These are phyloP conservation scores for Hydnomerulius pinastri DNA, from an alignment of 768 basidiomycete genomes.

Conservation along the genomic window DNA sequence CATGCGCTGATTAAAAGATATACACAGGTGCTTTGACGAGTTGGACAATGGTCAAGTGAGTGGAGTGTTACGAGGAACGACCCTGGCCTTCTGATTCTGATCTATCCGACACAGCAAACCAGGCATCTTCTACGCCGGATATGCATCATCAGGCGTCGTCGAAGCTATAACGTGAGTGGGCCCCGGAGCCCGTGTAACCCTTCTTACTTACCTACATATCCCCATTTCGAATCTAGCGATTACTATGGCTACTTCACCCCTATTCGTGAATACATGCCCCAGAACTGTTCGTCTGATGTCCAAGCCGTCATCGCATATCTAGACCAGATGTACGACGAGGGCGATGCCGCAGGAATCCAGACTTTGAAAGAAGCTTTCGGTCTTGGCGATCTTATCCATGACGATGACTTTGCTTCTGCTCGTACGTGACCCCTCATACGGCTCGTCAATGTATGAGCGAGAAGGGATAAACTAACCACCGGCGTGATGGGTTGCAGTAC, in stretches of 20 bases:
- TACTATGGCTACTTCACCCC: slow-evolving; percentile 64
- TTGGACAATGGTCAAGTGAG: slow-evolving; percentile 71
- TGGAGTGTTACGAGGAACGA: neutral
- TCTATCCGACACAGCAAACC: slow-evolving; percentile 35
- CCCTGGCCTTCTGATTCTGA: neutral
- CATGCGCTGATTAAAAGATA: neutral
- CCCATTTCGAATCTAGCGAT: slow-evolving; percentile 12
- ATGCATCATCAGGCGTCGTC: slow-evolving; percentile 49
- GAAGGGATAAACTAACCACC: slow-evolving; percentile 30
- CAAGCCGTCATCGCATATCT: slow-evolving; percentile 62
- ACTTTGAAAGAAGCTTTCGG: slow-evolving; percentile 60
- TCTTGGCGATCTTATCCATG: slow-evolving; percentile 53
- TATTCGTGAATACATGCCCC: slow-evolving; percentile 64
- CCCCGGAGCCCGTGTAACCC: neutral
- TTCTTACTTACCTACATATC: neutral
- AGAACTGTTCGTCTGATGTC: slow-evolving; percentile 74
- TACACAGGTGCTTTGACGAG: slow-evolving; percentile 46
- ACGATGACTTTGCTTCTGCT: slow-evolving; percentile 68
- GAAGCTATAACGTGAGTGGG: slow-evolving; percentile 43
- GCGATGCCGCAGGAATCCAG: slow-evolving; percentile 49
- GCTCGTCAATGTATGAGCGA: neutral
- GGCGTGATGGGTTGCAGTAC: slow-evolving; percentile 30
- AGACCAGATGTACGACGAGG: slow-evolving; percentile 54
- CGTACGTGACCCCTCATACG: slow-evolving; percentile 30
- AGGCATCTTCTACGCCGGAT: slow-evolving; percentile 42